Conservation (phyloP, 2,329 filamentous ascomycete genomes). For the Cytospora chrysosperma region DNA sequence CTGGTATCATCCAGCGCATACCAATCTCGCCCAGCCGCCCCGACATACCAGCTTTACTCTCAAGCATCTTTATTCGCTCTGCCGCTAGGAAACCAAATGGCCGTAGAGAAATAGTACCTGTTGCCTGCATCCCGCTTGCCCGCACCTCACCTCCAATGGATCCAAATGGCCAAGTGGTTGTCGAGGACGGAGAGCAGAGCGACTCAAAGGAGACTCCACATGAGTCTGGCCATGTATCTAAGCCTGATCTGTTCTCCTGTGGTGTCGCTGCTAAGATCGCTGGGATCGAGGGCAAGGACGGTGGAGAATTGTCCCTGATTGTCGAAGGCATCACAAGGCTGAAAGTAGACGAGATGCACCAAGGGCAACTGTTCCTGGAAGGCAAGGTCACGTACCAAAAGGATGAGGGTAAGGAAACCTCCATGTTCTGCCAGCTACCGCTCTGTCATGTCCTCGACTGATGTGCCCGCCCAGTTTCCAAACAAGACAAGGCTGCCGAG, state of each 20-base stretch:
- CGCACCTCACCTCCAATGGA: slow-evolving; percentile 65
- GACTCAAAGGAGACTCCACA: slow-evolving; percentile 45
- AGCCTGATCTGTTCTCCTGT: slow-evolving; percentile 75
- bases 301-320: slow-evolving; percentile 75
- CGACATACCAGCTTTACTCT: slow-evolving; percentile 85
- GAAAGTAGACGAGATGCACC: slow-evolving; percentile 68
- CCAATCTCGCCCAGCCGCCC: slow-evolving; percentile 75
- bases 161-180: slow-evolving; percentile 71
- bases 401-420: slow-evolving; percentile 58
- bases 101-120: slow-evolving; percentile 66
- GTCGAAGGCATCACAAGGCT: slow-evolving; percentile 84
- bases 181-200: slow-evolving; percentile 61
- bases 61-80: slow-evolving; percentile 77
- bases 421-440: not conserved
- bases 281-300: slow-evolving; percentile 72
- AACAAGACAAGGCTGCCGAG: slow-evolving; percentile 60
- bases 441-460: not conserved
- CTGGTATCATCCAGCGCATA: slow-evolving; percentile 81
- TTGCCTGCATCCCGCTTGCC: slow-evolving; percentile 83
- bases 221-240: slow-evolving; percentile 59
- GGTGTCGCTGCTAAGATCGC: slow-evolving; percentile 79
- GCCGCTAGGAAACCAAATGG: slow-evolving; percentile 65
- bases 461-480: slow-evolving; percentile 29
- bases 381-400: slow-evolving; percentile 71
- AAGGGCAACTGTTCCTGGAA: slow-evolving; percentile 84